Evolutionary conservation across 768 basidiomycete genomes (phyloP).

Genomic region (Lactarius pseudohatsudake): DNA sequence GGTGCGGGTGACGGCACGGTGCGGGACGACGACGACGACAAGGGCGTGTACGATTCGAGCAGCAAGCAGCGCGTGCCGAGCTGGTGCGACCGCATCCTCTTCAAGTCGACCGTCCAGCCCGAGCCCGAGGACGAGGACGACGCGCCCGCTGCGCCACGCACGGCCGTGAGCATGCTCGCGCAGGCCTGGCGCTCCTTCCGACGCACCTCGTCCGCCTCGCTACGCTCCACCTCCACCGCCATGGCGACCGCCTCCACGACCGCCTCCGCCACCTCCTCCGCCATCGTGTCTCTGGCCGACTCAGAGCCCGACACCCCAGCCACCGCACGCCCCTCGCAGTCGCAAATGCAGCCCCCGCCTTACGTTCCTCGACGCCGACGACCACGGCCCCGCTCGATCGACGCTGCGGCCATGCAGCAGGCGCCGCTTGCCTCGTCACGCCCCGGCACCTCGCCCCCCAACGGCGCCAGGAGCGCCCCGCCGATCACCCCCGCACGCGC

Average conservation of each 20-base stretch:
- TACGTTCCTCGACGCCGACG: too few species aligned
- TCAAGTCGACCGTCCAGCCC: constrained; percentile 67
- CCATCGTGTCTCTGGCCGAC: not conserved
- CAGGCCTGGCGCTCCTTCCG: constrained; percentile 31
- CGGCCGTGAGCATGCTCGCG: constrained; percentile 26
- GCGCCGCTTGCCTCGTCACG: too few species aligned
- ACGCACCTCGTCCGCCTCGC: constrained; percentile 17
- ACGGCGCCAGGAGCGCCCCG: too few species aligned
- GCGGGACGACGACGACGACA: constrained; percentile 43
- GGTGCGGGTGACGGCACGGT: constrained; percentile 37
- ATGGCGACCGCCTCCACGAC: not conserved
- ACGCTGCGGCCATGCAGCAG: too few species aligned
- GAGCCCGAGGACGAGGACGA: constrained; percentile 45
- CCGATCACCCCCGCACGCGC: too few species aligned
- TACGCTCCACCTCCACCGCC: constrained; percentile 13
- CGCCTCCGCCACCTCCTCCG: not conserved
- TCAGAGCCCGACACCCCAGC: too few species aligned
- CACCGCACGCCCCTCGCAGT: too few species aligned
- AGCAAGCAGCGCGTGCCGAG: constrained; percentile 81
- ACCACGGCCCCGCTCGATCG: too few species aligned
- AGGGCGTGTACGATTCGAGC: constrained; percentile 79
- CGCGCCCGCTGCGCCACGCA: constrained; percentile 34
- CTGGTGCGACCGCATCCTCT: constrained; percentile 87
- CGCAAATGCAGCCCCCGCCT: too few species aligned
- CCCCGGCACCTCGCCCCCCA: too few species aligned